Conservation (phyloP, 495 filamentous ascomycete genomes). For the Aspergillus baeticus region DNA sequence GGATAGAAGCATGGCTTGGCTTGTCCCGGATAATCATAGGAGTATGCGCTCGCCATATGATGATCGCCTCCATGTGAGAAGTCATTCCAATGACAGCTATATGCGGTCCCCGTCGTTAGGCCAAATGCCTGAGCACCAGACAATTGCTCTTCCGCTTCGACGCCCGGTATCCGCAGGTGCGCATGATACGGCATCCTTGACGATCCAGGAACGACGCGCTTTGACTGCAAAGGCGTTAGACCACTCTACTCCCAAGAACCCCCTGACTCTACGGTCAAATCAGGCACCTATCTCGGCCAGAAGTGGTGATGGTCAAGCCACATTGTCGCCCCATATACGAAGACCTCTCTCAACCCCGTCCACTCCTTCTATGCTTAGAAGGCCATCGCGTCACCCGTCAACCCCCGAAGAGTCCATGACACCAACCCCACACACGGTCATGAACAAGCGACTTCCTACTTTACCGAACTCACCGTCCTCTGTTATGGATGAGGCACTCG, state of each 20-base stretch:
- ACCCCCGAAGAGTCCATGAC: slow-evolving; percentile 25
- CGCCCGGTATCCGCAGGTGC: slow-evolving; percentile 12
- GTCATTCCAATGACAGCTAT: slow-evolving; percentile 9
- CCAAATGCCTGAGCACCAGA: neutral
- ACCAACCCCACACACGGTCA: slow-evolving; percentile 28
- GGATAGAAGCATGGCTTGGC: neutral
- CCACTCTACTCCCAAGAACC: slow-evolving; percentile 16
- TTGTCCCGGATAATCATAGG: neutral
- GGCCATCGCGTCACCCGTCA: slow-evolving; percentile 5
- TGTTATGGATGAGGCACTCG: slow-evolving; percentile 48
- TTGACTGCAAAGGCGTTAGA: slow-evolving; percentile 24
- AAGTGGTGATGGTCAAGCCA: neutral
- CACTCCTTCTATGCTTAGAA: slow-evolving; percentile 18
- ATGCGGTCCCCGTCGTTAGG: neutral
- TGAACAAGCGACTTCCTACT: slow-evolving; percentile 45
- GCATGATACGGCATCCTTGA: slow-evolving; percentile 15
- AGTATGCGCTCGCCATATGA: neutral
- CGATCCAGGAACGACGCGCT: slow-evolving; percentile 38
- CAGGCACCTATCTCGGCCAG: slow-evolving; percentile 10
- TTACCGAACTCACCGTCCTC: slow-evolving; percentile 48
- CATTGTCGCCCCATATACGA: slow-evolving; percentile 8
- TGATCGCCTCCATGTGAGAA: slow-evolving; percentile 9
- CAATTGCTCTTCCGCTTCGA: neutral
- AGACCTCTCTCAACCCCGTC: slow-evolving; percentile 21
- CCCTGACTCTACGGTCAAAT: slow-evolving; percentile 31